Evolutionary conservation across 495 filamentous ascomycete genomes (phyloP), one percentile per base, ranked within the genome.

Genomic region (Aspergillus incahuasiensis): DNA sequence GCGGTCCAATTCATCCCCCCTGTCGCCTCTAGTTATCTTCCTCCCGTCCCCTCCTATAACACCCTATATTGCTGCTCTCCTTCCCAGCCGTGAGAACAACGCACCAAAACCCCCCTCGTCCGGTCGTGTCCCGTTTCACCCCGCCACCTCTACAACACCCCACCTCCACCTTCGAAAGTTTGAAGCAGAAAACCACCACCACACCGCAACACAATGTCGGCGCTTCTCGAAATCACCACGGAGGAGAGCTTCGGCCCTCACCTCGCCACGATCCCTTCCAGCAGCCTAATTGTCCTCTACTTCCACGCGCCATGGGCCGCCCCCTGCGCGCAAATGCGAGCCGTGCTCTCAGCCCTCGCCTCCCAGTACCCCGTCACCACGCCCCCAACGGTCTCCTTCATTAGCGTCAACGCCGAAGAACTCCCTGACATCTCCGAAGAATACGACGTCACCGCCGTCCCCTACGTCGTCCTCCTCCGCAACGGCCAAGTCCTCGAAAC

Each of bases 281-380:
- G 84, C 6, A 79, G 87, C 11, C 81, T 96, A 34, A 73, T 89
- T 46, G 82, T 96, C 61, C 81, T 96, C 62, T 96, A 91, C 68
- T 97, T 97, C 76, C 86, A 96, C 72, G 88, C 95, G 0, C 87
- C 91, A 63, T 97, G 95, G 94, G 94, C 95, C n/a, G 90, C 88
- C 25, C 94, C 91, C 12, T 97, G 94, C 77, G 80, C 87, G 51
- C 91, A 96, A 72, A 96, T 96, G 91, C 81, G 82, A 59, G 85
- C 82, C n/a, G 86, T 96, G 52, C 85, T 99, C 54, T 74, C 79
- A 63, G 86, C 89, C 28, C 86, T 99, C 54, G 91, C 92, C 52
- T 80, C 82, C 58, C 87, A 91, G 59, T 92, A 94, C 73, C 82
- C 88, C 48, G 78, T 77, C 25, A 79, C 81, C 49, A 68, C 76